These are phyloP conservation scores for Phytopythium vexans DNA, from an alignment of 352 stramenopile species.

Conservation along the genomic window DNA sequence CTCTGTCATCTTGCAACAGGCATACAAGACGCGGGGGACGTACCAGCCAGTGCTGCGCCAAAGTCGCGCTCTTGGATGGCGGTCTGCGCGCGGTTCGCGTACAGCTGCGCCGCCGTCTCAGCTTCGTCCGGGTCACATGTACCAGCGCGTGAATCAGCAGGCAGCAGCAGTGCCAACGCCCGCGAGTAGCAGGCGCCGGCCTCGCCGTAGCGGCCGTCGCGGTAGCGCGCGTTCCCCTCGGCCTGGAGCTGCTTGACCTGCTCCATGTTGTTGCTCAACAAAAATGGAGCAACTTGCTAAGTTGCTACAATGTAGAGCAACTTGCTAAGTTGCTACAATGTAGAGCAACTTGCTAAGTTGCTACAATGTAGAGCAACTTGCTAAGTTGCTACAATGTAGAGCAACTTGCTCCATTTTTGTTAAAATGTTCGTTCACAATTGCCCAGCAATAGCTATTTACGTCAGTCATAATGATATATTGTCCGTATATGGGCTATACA, in stretches of 20 bases:
- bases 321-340: too few relatives aligned
- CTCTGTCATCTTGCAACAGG: slow-evolving; percentile 4
- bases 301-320: too few relatives aligned
- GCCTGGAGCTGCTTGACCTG: slow-evolving; percentile 33
- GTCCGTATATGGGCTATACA: too few relatives aligned
- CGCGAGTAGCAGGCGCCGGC: slow-evolving; percentile 47
- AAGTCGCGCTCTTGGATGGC: slow-evolving; percentile 75
- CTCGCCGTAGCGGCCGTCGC: slow-evolving; percentile 51
- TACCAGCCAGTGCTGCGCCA: slow-evolving; percentile 51
- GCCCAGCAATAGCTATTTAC: too few relatives aligned
- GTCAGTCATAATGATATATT: too few relatives aligned
- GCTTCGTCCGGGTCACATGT: not conserved
- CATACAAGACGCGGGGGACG: not conserved
- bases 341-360: too few relatives aligned
- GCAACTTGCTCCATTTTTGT: too few relatives aligned
- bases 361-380: too few relatives aligned
- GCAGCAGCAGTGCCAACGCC: slow-evolving; percentile 30
- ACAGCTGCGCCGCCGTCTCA: slow-evolving; percentile 32
- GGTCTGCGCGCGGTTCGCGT: slow-evolving; percentile 67
- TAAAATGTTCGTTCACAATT: too few relatives aligned
- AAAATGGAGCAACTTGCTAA: too few relatives aligned
- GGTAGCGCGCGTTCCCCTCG: slow-evolving; percentile 52
- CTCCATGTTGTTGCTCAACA: slow-evolving; percentile 21
- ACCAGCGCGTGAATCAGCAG: slow-evolving; percentile 4
- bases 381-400: too few relatives aligned